Evolutionary conservation across 192 early-diverging fungal genomes (phyloP), one percentile per base, ranked within the genome.

Genomic region (Linnemannia schmuckeri): DNA sequence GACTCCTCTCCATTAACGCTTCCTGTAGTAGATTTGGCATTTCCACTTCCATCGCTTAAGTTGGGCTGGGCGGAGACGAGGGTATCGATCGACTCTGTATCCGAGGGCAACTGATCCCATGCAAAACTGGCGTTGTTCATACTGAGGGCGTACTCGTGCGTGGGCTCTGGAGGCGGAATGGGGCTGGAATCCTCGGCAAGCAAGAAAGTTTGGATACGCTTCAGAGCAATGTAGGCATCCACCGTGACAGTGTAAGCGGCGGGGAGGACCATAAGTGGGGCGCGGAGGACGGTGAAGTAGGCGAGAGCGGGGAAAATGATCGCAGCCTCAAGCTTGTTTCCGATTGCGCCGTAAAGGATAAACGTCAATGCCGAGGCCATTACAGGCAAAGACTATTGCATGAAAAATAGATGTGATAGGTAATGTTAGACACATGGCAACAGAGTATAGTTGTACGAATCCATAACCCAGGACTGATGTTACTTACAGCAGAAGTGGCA

Each of bases 91-190:
- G 85, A 80, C n/a, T n/a, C 49, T 3, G 83, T 41, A 15, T 66
- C 61, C 7, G 8, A 35, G 20, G 63, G 75, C 33, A 69, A 74
- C 46, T 80, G 70, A 27, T 87, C 85, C 85, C 85, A 87, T 6
- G 73, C 74, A 46, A 87, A 87, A n/a, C 76, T 81, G 6, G 85
- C 85, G 33, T 87, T 77, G 15, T 78, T 44, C 63, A 87, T 78
- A 37, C 63, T 81, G 40, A 97, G 82, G 0, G 94, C 94, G 52
- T 73, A 80, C 40, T 80, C 78, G 49, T 86, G 83, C 0, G 38
- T 6, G 10, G 49, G 74, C 20, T 86, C 83, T n/a, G 83, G 83
- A 1, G 78, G 70, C 5, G 78, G 83, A 55, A 86, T 79, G 4
- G 78, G 74, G 1, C 38, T 55, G 7, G 71, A 37, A 24, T 87